Base-by-base conservation (phyloP, 2,329 filamentous ascomycete species). In the Gnomoniopsis smithogilvyi region DNA sequence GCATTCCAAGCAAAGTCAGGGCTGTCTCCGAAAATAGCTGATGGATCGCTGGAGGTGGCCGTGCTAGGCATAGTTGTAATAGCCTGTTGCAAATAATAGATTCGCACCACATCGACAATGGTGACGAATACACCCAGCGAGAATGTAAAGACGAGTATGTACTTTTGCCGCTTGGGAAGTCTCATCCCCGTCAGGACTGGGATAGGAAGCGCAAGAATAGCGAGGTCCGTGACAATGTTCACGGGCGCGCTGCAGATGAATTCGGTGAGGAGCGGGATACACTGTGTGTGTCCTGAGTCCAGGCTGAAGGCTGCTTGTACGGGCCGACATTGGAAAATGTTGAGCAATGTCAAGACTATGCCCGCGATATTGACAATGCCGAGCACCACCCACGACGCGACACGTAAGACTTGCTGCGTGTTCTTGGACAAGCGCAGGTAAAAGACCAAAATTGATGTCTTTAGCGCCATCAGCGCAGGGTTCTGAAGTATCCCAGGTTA, bases 381-480 rank as follows among this genome's bases (percentile, higher is more conserved):
- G 1, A 97, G 77, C 0, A 90, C 92, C 4, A 82, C 78, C 78
- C 92, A 92, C n/a, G 91, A 95, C n/a, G 88, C 87, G 73, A 89
- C 84, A 60, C 89, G 86, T 64, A 96, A 88, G 52, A 93, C 79
- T 63, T 85, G 85, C 65, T 96, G 86, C 0, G 84, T 87, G 60
- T 91, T 90, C 67, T 88, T 89, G 26, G 91, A 90, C 51, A 97
- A 80, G 45, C 89, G 88, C 52, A 97, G 80, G 74, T 96, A 97
- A 73, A 97, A 97, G 55, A 95, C 81, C 59, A 97, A 80, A 66
- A 97, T 91, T n/a, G 92, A 96, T 0, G 91, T 92, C 75, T 97
- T 97, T 53, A 91, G 92, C 2, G 89, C 87, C 91, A 96, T 96
- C 58, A 96, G 79, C 3, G 91, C 89, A 14, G 92, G 92, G 69